These are phyloP conservation scores for Tremella yokohamensis DNA, from an alignment of 768 basidiomycete genomes.

Conservation along the genomic window DNA sequence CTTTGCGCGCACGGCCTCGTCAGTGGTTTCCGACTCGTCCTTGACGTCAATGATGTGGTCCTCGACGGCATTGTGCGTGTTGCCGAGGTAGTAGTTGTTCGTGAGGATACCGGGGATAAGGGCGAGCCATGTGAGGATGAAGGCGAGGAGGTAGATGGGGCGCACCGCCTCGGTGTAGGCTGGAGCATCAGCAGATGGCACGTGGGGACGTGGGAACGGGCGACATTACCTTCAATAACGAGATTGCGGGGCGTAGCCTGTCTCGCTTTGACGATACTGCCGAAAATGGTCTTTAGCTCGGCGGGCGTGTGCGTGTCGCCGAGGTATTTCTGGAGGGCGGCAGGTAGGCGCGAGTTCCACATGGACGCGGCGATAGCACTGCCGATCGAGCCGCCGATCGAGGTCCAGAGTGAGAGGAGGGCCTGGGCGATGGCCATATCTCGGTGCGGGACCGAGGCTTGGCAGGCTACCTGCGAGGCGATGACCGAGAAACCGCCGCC, in stretches of 20 bases:
- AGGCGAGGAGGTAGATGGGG: constrained; percentile 1
- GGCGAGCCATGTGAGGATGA: constrained; percentile 44
- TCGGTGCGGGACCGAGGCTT: constrained; percentile 52
- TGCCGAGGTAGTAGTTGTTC: constrained; percentile 48
- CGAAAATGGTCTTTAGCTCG: constrained; percentile 42
- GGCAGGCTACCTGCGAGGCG: constrained; percentile 48
- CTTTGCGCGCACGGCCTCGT: constrained; percentile 14
- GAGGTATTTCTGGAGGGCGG: constrained; percentile 37
- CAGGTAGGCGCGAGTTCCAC: constrained; percentile 38
- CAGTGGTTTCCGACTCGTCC: constrained; percentile 30
- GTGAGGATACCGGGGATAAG: constrained; percentile 45
- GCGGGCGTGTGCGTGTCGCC: constrained; percentile 38
- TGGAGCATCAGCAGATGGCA: not conserved
- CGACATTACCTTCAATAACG: constrained; percentile 36
- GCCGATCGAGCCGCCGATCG: constrained; percentile 51
- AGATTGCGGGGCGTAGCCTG: constrained; percentile 36
- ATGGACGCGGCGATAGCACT: constrained; percentile 49
- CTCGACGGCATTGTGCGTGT: constrained; percentile 49
- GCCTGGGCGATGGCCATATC: constrained; percentile 52
- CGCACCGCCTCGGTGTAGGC: constrained; percentile 2
- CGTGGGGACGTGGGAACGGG: no score
- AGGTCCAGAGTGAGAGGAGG: constrained; percentile 51
- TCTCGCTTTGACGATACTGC: constrained; percentile 37
- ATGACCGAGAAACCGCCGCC: constrained; percentile 49
- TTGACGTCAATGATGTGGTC: constrained; percentile 32